These are phyloP conservation scores for Eucommia ulmoides DNA, from an alignment of 257 asterid genomes.

Conservation along the genomic window DNA sequence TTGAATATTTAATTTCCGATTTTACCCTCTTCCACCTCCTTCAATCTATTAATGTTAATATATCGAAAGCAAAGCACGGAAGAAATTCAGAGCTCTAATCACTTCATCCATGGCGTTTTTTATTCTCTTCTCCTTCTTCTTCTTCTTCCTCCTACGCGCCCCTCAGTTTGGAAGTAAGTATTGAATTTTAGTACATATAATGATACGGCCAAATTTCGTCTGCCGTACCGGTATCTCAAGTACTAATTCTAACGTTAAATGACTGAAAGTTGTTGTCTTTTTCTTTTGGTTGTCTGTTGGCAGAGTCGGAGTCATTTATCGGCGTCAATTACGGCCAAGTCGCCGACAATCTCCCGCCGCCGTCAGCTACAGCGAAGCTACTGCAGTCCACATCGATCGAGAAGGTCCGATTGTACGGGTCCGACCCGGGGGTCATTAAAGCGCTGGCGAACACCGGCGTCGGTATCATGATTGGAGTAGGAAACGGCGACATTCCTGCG, in stretches of 20 bases:
- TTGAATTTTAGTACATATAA: no score
- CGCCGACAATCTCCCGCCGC: constrained; percentile 60
- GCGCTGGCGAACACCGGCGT: constrained; percentile 50
- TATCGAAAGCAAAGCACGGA: not conserved
- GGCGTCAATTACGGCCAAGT: constrained; percentile 68
- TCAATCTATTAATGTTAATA: not conserved
- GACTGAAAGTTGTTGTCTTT: not conserved
- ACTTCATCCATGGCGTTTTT: constrained; percentile 9
- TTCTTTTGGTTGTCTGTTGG: not conserved
- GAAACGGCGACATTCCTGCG: constrained; percentile 50
- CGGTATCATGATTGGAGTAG: constrained; percentile 46
- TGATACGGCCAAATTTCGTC: no score
- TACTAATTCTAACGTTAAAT: not conserved
- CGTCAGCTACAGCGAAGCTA: constrained; percentile 41
- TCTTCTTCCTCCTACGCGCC: constrained; percentile 2
- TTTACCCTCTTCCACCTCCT: not conserved
- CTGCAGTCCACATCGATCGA: constrained; percentile 35
- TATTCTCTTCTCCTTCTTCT: constrained; percentile 2
- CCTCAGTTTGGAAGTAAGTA: not conserved
- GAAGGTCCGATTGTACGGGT: constrained; percentile 51
- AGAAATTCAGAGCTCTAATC: not conserved
- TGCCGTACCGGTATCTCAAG: no score
- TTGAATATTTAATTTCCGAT: not conserved
- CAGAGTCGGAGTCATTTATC: constrained; percentile 45
- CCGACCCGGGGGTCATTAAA: constrained; percentile 41